Conservation (phyloP, 495 filamentous ascomycete species). For the Trichoderma erinaceum region DNA sequence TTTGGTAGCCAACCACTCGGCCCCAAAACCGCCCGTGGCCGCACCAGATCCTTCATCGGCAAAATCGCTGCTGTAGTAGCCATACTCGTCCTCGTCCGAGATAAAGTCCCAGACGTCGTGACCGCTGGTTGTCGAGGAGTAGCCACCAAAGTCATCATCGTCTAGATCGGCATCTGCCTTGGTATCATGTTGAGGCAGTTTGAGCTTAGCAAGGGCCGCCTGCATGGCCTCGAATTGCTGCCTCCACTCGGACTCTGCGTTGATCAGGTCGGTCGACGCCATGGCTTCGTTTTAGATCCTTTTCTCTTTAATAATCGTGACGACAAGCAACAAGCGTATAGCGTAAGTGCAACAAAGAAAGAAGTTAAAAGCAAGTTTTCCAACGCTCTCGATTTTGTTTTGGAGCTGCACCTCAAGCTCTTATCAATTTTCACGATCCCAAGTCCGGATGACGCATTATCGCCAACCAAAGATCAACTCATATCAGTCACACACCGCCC, state of each 20-base stretch:
- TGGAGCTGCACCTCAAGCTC: neutral
- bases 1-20: constrained; percentile 58
- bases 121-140: constrained; percentile 53
- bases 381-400: neutral
- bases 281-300: constrained; percentile 18
- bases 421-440: neutral
- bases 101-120: constrained; percentile 91
- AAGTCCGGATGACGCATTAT: neutral
- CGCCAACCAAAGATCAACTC: neutral
- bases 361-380: neutral
- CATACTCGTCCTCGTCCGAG: constrained; percentile 58
- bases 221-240: constrained; percentile 43
- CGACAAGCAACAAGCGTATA: neutral
- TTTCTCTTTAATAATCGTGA: neutral
- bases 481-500: neutral
- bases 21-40: constrained; percentile 18
- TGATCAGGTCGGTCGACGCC: constrained; percentile 26
- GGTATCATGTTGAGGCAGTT: constrained; percentile 24
- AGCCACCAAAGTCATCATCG: constrained; percentile 56
- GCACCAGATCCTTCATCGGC: constrained; percentile 27
- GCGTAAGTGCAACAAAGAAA: neutral
- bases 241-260: constrained; percentile 37
- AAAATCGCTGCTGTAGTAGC: constrained; percentile 40
- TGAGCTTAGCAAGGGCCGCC: constrained; percentile 35
- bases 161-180: constrained; percentile 41